Percentiles rank a stretch among this genome's conserved stretches.
phyloP scores from a whole-genome alignment of 768 basidiomycete genomes.

The Leccinellum rugosiceps region DNA sequence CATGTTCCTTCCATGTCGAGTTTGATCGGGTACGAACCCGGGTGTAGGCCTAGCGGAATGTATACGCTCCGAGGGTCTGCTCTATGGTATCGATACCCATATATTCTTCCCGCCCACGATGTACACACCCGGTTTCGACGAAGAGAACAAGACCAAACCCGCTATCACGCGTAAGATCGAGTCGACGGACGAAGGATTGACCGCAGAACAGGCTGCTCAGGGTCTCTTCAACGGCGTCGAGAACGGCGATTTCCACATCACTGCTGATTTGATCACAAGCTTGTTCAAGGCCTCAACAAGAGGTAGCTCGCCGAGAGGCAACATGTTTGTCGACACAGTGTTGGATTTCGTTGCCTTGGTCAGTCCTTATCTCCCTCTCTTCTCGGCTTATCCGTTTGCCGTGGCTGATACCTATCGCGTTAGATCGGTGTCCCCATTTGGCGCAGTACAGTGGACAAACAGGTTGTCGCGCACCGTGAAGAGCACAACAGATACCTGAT shows the following conservation, averaged over 20 bases:
- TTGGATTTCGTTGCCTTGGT: conserved; percentile 46
- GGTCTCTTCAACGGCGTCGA: conserved; percentile 67
- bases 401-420: background rate
- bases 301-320: conserved; percentile 58
- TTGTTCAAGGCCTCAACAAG: conserved; percentile 66
- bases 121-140: conserved; percentile 68
- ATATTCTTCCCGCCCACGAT: conserved; percentile 85
- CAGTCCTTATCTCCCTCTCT: conserved; percentile 17
- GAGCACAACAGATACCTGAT: conserved; percentile 48
- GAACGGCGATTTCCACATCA: conserved; percentile 70
- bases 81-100: conserved; percentile 77
- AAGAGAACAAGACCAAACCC: conserved; percentile 78
- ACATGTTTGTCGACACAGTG: conserved; percentile 50
- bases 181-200: conserved; percentile 60
- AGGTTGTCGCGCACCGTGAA: conserved; percentile 40
- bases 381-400: background rate
- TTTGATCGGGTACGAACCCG: background rate
- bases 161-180: conserved; percentile 74
- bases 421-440: conserved; percentile 54
- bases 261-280: conserved; percentile 62
- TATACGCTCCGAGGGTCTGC: conserved; percentile 71
- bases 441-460: conserved; percentile 48
- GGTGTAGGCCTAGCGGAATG: conserved; percentile 74
- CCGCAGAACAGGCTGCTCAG: conserved; percentile 60
- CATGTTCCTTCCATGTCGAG: background rate